Evolutionary conservation across 768 basidiomycete genomes (phyloP).

Genomic region (Trametes cinnabarina): DNA sequence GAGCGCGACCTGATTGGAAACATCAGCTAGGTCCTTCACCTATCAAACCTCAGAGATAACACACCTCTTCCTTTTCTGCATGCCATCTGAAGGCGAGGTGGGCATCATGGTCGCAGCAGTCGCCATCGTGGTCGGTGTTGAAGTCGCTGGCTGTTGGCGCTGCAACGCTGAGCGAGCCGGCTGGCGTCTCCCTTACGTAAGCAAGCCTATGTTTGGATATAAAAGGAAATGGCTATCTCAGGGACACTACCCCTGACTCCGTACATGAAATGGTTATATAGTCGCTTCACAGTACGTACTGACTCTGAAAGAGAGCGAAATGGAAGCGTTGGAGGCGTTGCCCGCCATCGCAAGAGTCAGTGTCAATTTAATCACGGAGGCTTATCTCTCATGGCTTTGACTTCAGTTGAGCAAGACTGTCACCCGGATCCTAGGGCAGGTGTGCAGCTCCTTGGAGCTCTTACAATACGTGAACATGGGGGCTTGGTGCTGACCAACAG

Average conservation of each 20-base stretch:
- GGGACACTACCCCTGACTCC: too few species aligned
- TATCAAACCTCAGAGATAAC: neutral
- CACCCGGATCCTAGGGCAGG: slow-evolving; percentile 74
- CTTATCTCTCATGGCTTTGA: neutral
- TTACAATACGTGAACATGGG: neutral
- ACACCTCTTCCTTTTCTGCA: slow-evolving; percentile 47
- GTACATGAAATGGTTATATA: too few species aligned
- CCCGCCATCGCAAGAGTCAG: slow-evolving; percentile 55
- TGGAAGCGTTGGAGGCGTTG: slow-evolving; percentile 53
- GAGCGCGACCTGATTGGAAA: slow-evolving; percentile 32
- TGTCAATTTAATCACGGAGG: accelerated
- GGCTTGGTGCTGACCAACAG: neutral
- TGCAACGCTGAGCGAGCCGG: slow-evolving; percentile 3
- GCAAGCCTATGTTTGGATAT: neutral
- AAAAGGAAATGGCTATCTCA: slow-evolving; percentile 6
- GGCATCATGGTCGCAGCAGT: slow-evolving; percentile 35
- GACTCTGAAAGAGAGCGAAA: too few species aligned
- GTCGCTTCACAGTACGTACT: too few species aligned
- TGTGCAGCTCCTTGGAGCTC: slow-evolving; percentile 32
- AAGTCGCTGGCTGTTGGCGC: slow-evolving; percentile 15
- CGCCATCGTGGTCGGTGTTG: slow-evolving; percentile 38
- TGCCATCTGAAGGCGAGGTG: slow-evolving; percentile 32
- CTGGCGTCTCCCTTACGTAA: slow-evolving; percentile 13
- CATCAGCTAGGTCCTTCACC: neutral
- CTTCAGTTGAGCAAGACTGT: slow-evolving; percentile 66